Evolutionary conservation across 768 basidiomycete species (phyloP).

Genomic region (Multifurca ochricompacta): DNA sequence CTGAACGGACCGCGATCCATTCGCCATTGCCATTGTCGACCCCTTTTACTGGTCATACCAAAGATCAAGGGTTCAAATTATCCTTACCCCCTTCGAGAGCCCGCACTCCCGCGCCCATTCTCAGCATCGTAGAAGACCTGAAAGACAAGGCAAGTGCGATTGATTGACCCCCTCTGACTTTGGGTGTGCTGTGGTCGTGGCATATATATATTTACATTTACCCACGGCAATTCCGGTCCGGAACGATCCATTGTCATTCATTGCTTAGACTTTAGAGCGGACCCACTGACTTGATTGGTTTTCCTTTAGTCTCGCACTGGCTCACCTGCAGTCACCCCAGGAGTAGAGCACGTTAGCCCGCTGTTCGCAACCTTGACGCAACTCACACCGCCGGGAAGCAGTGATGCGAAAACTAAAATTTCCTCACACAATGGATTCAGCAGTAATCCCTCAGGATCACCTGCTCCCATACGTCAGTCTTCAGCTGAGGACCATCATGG

Average conservation of each 20-base stretch:
- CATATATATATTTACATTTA: too few relatives aligned
- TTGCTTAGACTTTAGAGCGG: too few relatives aligned
- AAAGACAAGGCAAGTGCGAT: slow-evolving; percentile 47
- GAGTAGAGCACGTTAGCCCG: slow-evolving; percentile 45
- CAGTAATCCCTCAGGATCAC: slow-evolving; percentile 3
- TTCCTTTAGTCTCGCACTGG: slow-evolving; percentile 32
- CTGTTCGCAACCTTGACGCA: slow-evolving; percentile 38
- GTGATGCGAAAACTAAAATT: slow-evolving; percentile 11
- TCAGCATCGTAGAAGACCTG: slow-evolving; percentile 76
- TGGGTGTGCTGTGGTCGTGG: neutral
- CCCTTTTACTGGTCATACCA: slow-evolving; percentile 8
- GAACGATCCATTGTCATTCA: too few relatives aligned
- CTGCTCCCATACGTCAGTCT: slow-evolving; percentile 22
- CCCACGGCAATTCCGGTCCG: slow-evolving; percentile 6
- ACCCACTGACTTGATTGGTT: neutral
- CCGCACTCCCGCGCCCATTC: slow-evolving; percentile 37
- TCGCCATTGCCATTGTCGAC: slow-evolving; percentile 18
- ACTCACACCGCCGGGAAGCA: slow-evolving; percentile 17
- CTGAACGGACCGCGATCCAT: slow-evolving; percentile 29
- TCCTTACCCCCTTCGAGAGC: slow-evolving; percentile 12
- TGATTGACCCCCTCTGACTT: neutral
- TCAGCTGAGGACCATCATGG: slow-evolving; percentile 25
- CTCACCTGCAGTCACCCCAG: slow-evolving; percentile 34
- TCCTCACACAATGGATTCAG: slow-evolving; percentile 21
- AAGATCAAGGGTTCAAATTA: slow-evolving; percentile 17